Evolutionary conservation across 495 filamentous ascomycete species (phyloP), one percentile per base, ranked within the genome.

Genomic region (Penicillium bialowiezense): DNA sequence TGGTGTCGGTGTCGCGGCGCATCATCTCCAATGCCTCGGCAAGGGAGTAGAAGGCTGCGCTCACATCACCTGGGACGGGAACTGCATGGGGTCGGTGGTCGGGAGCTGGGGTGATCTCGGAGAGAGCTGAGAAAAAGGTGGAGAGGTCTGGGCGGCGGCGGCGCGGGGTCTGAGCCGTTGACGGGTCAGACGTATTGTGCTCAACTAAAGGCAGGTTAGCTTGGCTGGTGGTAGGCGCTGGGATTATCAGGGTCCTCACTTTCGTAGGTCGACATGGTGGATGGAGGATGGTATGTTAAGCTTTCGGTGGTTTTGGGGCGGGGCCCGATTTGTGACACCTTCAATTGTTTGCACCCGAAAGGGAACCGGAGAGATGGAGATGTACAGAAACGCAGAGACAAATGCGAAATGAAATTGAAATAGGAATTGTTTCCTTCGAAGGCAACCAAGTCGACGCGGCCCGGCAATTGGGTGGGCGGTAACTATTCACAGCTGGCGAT

Each of bases 41-140:
- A 39, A 78, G 77, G 31, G 67, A 75, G 64, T 71, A 83, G 73
- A 60, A 86, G 52, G 63, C 76, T 0, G 85, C 88, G 17, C 81
- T 77, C 26, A 88, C 66, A 67, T 95, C 86, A 35, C 80, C 76
- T 3, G 90, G 90, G 33, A 86, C 84, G 2, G 90, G 84, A 3
- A 81, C 71, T 2, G 86, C 80, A 70, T 87, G 82, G 7, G 74
- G 75, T 52, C 74, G 59, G 39, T 75, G 64, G 47, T 64, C 60
- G 31, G 67, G 58, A 51, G 71, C 67, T 12, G 75, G 70, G 51
- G 88, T 81, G 48, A 80, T 76, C 56, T 86, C 79, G 58, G 76
- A 72, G 41, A 95, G 84, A 40, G 86, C 83, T 35, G 84, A 74
- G 74, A 87, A 91, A 81, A 97, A 97, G 66, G 85, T 88, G 38